These are phyloP conservation scores for Penicillium sp. DNA, from an alignment of 2,329 filamentous ascomycete genomes.

Conservation along the genomic window DNA sequence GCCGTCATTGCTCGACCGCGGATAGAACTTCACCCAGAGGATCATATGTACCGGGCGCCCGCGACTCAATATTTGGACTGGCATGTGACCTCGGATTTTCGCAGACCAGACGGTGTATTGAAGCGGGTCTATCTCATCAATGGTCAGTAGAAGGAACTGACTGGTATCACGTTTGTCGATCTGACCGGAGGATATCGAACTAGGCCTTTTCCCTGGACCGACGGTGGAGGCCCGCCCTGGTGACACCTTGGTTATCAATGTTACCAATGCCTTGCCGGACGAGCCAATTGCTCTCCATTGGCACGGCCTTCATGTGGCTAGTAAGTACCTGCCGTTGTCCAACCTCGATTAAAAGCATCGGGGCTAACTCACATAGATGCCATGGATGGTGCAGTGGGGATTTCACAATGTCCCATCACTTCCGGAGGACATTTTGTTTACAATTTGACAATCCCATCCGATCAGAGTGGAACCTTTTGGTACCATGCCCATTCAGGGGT, in stretches of 20 bases:
- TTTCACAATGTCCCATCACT: conserved; percentile 65
- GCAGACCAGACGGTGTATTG: conserved; percentile 51
- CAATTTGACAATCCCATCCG: conserved; percentile 38
- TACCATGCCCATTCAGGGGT: conserved; percentile 48
- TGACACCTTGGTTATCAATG: conserved; percentile 45
- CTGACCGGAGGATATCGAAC: conserved; percentile 2
- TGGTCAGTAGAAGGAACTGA: conserved; percentile 27
- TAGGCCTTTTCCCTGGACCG: conserved; percentile 49
- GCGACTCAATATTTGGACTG: conserved; percentile 38
- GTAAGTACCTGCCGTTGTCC: conserved; percentile 18
- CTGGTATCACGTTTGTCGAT: background rate
- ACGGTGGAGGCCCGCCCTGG: conserved; percentile 50
- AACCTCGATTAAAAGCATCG: background rate
- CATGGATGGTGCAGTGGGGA: conserved; percentile 68
- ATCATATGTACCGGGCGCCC: conserved; percentile 40
- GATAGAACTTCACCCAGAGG: conserved; percentile 41
- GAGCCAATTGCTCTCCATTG: conserved; percentile 48
- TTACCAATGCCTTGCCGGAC: conserved; percentile 41
- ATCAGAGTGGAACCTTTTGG: conserved; percentile 49
- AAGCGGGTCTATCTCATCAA: conserved; percentile 53
- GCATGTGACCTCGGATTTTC: conserved; percentile 40
- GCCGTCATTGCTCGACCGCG: conserved; percentile 15
- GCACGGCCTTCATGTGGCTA: conserved; percentile 47
- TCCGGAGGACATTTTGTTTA: conserved; percentile 54
- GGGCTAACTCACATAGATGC: conserved; percentile 19